Evolutionary conservation across 768 basidiomycete genomes (phyloP), one percentile per base, ranked within the genome.

Genomic region (Tylopilus plumbeoviolaceoides): DNA sequence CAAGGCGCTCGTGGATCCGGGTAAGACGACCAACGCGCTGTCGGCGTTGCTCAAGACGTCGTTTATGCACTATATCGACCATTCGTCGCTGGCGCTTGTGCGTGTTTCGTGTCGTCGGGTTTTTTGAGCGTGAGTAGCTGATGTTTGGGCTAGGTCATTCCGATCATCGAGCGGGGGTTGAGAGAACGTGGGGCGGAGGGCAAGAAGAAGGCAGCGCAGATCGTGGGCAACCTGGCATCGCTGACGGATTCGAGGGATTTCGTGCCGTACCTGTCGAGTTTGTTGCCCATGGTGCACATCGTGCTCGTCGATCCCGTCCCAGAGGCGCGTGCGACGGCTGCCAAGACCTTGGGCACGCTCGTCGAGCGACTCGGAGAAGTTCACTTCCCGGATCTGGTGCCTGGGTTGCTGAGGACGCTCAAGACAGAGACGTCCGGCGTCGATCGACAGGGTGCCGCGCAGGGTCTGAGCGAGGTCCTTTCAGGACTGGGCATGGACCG

Each of bases 401-500:
- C 90, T n/a, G 84, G 85, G 10, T 76, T 99, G 14, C 72, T 98
- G 35, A 80, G 87, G 49, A 93, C 88, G 4, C 81, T 98, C 57
- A 93, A 93, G 71, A 87, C 91, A 10, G 94, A 98, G 60, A 88
- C 90, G 1, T 92, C 91, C 0, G 94, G 94, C 14, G 95, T 98
- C 23, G 97, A 99, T 69, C 81, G 95, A 47, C 97, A 98, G 73
- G 97, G 95, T 55, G 95, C 97, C 1, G 95, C 95, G 4, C 97
- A 98, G 70, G 97, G 97, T 62, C 79, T 98, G 42, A 89, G 89
- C 54, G 97, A 98, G 70, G 93, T 98, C 8, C 78, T 98, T 2
- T 87, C 94, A 3, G 95, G 93, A 18, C 82, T 98, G 28, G 97
- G 97, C n/a, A 95, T 97, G 89, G 95, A 98, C 57, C 81, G 94